phyloP scores from a whole-genome alignment of 2,329 filamentous ascomycete genomes.

The Ophiostoma ips region DNA sequence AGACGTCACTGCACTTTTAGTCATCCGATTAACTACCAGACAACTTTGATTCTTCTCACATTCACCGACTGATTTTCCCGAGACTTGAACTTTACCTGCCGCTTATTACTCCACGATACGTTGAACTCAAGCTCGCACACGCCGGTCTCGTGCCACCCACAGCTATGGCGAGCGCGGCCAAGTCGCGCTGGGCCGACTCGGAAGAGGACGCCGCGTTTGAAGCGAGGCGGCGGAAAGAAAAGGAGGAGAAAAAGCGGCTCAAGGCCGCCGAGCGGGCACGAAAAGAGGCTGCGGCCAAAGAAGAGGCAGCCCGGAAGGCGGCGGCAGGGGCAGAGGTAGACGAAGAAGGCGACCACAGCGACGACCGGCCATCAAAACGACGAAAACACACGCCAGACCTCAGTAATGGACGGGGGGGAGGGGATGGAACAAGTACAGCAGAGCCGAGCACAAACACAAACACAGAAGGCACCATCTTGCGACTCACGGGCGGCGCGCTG shows the following conservation, averaged over 20 bases:
- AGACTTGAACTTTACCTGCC: background rate
- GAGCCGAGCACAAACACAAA: background rate
- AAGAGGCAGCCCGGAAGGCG: conserved; percentile 12
- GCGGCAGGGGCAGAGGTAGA: conserved; percentile 8
- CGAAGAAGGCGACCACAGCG: conserved; percentile 17
- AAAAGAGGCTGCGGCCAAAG: conserved; percentile 23
- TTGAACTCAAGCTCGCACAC: background rate
- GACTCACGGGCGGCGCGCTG: conserved; percentile 58
- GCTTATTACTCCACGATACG: background rate
- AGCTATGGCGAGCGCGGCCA: conserved; percentile 47
- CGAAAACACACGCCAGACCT: conserved; percentile 40
- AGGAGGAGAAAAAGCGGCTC: conserved; percentile 73
- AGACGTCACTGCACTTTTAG: background rate
- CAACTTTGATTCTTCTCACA: no score
- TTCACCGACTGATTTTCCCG: no score
- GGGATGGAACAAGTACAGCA: no score
- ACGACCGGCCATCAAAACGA: conserved; percentile 44
- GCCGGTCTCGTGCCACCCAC: no score
- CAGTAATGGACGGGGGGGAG: no score
- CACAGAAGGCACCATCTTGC: conserved; percentile 42
- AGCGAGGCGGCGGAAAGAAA: conserved; percentile 61
- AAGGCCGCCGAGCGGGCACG: conserved; percentile 44
- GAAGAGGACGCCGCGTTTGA: conserved; percentile 67
- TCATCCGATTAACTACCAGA: background rate
- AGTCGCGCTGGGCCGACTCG: conserved; percentile 79